Percentiles rank a stretch among this genome's conserved stretches.
phyloP scores from a whole-genome alignment of 140 eudicot species.

The Bidens hawaiensis region DNA sequence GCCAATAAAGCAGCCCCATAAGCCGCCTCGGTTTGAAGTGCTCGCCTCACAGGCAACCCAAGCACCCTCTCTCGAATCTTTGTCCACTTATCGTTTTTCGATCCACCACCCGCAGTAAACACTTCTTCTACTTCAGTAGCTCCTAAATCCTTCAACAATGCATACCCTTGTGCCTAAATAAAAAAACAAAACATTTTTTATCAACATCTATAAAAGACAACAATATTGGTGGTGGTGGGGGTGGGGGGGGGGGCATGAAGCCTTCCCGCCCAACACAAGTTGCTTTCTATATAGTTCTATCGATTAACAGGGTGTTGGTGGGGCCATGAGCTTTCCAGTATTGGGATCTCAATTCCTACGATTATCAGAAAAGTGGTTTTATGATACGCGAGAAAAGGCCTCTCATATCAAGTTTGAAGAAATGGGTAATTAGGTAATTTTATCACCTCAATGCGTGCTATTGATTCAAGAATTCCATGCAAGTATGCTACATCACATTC shows the following conservation, averaged over 20 bases:
- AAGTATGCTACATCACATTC: conserved; percentile 71
- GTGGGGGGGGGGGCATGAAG: too few species aligned
- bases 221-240: too few species aligned
- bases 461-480: conserved; percentile 96
- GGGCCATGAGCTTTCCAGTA: background rate
- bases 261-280: background rate
- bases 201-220: background rate
- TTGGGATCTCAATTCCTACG: background rate
- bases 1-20: conserved; percentile 97
- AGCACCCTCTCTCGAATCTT: conserved; percentile 77
- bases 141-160: conserved; percentile 73
- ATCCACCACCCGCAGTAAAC: conserved; percentile 93
- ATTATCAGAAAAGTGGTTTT: background rate
- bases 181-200: background rate
- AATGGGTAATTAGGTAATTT: background rate
- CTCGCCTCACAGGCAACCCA: conserved; percentile 79
- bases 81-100: conserved; percentile 82
- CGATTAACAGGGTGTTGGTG: background rate
- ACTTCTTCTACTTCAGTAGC: conserved; percentile 87
- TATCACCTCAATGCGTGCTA: conserved; percentile 93
- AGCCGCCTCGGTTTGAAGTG: conserved; percentile 93
- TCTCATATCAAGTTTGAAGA: background rate
- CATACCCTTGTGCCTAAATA: conserved; percentile 73
- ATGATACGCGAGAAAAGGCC: background rate
- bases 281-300: background rate